Percentiles rank a stretch among this genome's conserved stretches.
phyloP scores from a whole-genome alignment of 2,329 filamentous ascomycete species.

The Ophiostoma sp. region DNA sequence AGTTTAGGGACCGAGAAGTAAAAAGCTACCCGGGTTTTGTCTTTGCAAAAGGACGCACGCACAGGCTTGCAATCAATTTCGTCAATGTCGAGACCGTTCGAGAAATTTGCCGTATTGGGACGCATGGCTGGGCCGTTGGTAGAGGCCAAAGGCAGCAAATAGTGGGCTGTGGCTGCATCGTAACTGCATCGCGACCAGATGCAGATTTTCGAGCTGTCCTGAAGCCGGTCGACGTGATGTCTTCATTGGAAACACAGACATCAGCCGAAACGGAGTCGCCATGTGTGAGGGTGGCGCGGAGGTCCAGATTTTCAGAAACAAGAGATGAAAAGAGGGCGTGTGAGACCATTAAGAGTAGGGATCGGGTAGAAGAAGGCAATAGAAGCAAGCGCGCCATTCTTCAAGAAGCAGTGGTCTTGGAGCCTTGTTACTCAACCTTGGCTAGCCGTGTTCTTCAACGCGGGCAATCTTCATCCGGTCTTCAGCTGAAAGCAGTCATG shows the following conservation, averaged over 20 bases:
- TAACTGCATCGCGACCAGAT: neutral
- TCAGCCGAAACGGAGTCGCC: neutral
- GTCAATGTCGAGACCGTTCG: neutral
- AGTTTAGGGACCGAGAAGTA: neutral
- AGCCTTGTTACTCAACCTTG: neutral
- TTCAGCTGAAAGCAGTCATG: neutral
- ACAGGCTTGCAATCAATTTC: neutral
- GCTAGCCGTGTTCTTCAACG: neutral
- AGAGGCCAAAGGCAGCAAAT: too few species aligned
- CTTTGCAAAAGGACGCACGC: neutral
- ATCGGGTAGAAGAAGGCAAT: neutral
- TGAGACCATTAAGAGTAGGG: neutral
- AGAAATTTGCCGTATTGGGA: slow-evolving; percentile 16
- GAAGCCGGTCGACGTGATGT: neutral
- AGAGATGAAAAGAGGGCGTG: neutral
- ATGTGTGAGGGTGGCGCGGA: neutral
- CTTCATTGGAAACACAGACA: neutral
- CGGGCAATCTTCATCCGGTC: slow-evolving; percentile 20
- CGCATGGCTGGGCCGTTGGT: neutral
- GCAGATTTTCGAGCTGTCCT: neutral
- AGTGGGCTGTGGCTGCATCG: neutral
- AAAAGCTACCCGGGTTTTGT: slow-evolving; percentile 8
- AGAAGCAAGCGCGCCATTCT: neutral
- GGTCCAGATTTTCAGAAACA: neutral
- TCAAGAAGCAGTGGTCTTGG: neutral